Percentiles rank a stretch among this genome's conserved stretches.
Conservation (phyloP, 805 yeast species). For the Priceomyces castillae region DNA sequence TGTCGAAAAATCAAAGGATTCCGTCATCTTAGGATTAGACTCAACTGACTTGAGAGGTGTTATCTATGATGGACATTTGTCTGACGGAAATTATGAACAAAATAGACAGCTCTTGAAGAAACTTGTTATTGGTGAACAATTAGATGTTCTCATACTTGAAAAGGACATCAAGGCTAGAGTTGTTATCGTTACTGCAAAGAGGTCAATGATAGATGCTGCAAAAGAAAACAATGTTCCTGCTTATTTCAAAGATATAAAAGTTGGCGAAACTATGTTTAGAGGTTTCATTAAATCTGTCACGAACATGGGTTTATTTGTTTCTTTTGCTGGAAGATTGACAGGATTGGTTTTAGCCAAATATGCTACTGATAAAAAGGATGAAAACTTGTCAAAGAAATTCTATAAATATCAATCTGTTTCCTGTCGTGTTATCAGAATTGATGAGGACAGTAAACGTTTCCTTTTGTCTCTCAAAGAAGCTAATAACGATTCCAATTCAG, state of each 20-base stretch:
- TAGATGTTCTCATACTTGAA: conserved; percentile 64
- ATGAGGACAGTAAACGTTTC: conserved; percentile 68
- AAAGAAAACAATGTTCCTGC: conserved; percentile 52
- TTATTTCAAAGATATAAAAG: conserved; percentile 53
- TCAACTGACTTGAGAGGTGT: conserved; percentile 60
- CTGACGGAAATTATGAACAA: conserved; percentile 74
- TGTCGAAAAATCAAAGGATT: conserved; percentile 73
- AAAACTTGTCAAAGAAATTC: conserved; percentile 54
- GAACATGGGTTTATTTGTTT: conserved; percentile 77
- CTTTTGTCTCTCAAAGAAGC: conserved; percentile 56
- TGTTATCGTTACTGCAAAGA: conserved; percentile 61
- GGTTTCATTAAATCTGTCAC: conserved; percentile 82
- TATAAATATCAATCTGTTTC: conserved; percentile 67
- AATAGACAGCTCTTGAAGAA: conserved; percentile 64
- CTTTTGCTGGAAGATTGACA: conserved; percentile 74
- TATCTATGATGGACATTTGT: conserved; percentile 67
- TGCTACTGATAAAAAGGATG: conserved; percentile 51
- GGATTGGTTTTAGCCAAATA: conserved; percentile 80
- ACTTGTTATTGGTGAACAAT: conserved; percentile 57
- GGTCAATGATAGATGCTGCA: conserved; percentile 65
- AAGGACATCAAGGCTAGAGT: conserved; percentile 61
- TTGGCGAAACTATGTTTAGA: conserved; percentile 43
- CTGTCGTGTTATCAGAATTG: conserved; percentile 64
- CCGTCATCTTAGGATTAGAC: conserved; percentile 62
- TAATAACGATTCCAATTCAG: conserved; percentile 21